Evolutionary conservation across 1,284 basidiomycete species (phyloP).

Genomic region (Taiwanofungus camphoratus): DNA sequence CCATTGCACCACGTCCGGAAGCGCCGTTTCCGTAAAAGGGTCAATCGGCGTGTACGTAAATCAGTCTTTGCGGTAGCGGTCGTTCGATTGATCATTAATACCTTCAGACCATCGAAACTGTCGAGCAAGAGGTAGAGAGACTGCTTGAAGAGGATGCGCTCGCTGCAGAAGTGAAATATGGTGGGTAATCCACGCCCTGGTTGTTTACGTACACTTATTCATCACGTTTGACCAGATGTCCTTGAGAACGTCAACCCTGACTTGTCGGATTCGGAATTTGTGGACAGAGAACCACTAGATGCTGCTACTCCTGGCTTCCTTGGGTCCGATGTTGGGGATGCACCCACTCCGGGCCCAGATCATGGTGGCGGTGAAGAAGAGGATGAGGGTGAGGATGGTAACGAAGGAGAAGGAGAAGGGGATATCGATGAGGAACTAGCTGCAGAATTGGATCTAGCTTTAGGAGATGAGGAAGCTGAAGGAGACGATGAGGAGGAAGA

Average conservation of each 20-base stretch:
- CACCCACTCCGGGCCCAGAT: slow-evolving; percentile 46
- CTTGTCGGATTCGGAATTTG: slow-evolving; percentile 79
- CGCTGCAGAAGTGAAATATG: slow-evolving; percentile 76
- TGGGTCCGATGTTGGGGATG: slow-evolving; percentile 59
- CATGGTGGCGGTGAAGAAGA: slow-evolving; percentile 55
- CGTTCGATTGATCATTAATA: not conserved
- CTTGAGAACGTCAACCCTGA: slow-evolving; percentile 84
- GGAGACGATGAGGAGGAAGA: slow-evolving; percentile 65
- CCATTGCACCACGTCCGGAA: slow-evolving; percentile 90
- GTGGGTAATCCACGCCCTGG: too few relatives aligned
- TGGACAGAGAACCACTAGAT: slow-evolving; percentile 60
- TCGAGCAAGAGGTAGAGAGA: slow-evolving; percentile 94
- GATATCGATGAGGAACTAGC: slow-evolving; percentile 79
- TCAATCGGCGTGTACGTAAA: slow-evolving; percentile 68
- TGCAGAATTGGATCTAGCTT: slow-evolving; percentile 66
- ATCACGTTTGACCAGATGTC: slow-evolving; percentile 44
- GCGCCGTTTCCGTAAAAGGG: slow-evolving; percentile 87
- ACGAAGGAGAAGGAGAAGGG: slow-evolving; percentile 64
- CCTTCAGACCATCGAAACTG: slow-evolving; percentile 87
- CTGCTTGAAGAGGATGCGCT: slow-evolving; percentile 83
- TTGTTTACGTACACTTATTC: not conserved
- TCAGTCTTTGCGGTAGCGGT: not conserved
- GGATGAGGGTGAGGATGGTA: slow-evolving; percentile 47
- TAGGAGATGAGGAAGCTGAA: slow-evolving; percentile 44
- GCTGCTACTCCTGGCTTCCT: slow-evolving; percentile 54